phyloP scores from a whole-genome alignment of 306 rosid species.

The Trifolium repens region DNA sequence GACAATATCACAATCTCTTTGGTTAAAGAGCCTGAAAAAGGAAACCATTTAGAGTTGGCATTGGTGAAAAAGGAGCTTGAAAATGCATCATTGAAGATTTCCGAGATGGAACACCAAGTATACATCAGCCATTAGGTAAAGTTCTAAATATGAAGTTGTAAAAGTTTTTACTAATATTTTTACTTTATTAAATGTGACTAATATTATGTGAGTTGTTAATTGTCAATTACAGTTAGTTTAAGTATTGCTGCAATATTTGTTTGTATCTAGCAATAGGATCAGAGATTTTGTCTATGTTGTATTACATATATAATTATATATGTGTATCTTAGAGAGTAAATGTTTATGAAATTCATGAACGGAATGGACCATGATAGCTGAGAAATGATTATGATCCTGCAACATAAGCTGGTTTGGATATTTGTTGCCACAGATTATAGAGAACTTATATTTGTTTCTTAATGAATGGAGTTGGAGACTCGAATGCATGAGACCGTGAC shows the following conservation, averaged over 20 bases:
- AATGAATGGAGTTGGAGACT: neutral
- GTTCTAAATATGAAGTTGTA: conserved; percentile 76
- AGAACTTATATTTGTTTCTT: neutral
- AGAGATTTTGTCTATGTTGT: conserved; percentile 22
- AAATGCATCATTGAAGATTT: conserved; percentile 57
- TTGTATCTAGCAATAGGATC: conserved; percentile 12
- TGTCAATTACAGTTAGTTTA: neutral
- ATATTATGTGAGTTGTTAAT: conserved; percentile 12
- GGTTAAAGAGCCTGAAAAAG: conserved; percentile 40
- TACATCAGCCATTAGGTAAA: conserved; percentile 58
- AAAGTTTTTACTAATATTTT: neutral
- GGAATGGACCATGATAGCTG: neutral
- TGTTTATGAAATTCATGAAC: conserved; percentile 12
- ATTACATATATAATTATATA: neutral
- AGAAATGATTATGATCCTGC: neutral
- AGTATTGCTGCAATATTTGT: conserved; percentile 3
- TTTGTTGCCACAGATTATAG: neutral
- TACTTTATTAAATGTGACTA: neutral
- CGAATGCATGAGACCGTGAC: neutral
- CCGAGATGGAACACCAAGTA: conserved; percentile 49
- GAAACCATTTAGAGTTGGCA: conserved; percentile 51
- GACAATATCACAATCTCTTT: conserved; percentile 41
- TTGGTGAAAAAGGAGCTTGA: conserved; percentile 65
- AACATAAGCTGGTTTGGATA: conserved; percentile 9
- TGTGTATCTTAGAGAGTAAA: conserved; percentile 2